Conservation (phyloP, 257 asterid genomes). For the Ilex aquifolium region DNA sequence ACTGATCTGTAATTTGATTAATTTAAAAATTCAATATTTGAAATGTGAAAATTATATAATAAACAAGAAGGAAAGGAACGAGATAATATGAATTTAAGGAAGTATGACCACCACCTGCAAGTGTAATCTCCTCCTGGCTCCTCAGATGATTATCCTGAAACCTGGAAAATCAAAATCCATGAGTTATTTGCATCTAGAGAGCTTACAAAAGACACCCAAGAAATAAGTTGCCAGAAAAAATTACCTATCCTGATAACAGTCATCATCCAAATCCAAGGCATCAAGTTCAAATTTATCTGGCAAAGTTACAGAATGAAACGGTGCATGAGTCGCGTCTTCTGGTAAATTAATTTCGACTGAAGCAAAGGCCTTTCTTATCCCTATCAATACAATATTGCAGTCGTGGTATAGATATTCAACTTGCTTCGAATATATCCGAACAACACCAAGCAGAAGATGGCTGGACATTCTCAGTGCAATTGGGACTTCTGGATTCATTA, state of each 20-base stretch:
- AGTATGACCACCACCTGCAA: slow-evolving; percentile 45
- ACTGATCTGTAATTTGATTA: slow-evolving; percentile 55
- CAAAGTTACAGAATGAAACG: slow-evolving; percentile 51
- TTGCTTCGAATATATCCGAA: slow-evolving; percentile 79
- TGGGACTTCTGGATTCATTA: slow-evolving; percentile 75
- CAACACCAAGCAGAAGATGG: slow-evolving; percentile 94
- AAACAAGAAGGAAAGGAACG: slow-evolving; percentile 4
- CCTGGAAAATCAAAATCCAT: slow-evolving; percentile 33
- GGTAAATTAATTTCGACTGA: slow-evolving; percentile 55
- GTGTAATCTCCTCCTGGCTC: slow-evolving; percentile 58
- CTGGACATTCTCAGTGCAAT: slow-evolving; percentile 90
- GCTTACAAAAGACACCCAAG: not conserved
- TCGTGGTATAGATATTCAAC: slow-evolving; percentile 76
- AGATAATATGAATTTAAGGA: not conserved
- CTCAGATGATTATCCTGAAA: slow-evolving; percentile 54
- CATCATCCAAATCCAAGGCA: slow-evolving; percentile 47
- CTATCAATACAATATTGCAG: slow-evolving; percentile 38
- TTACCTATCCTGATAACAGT: slow-evolving; percentile 35
- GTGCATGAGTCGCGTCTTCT: slow-evolving; percentile 61
- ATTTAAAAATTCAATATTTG: slow-evolving; percentile 2
- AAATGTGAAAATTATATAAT: not conserved
- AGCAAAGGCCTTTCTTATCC: slow-evolving; percentile 39
- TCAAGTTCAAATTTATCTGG: slow-evolving; percentile 71
- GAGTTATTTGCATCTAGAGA: slow-evolving; percentile 5
- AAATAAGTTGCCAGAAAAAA: not conserved